Evolutionary conservation across 2,329 filamentous ascomycete genomes (phyloP).

Genomic region (Eurotiales sp.): DNA sequence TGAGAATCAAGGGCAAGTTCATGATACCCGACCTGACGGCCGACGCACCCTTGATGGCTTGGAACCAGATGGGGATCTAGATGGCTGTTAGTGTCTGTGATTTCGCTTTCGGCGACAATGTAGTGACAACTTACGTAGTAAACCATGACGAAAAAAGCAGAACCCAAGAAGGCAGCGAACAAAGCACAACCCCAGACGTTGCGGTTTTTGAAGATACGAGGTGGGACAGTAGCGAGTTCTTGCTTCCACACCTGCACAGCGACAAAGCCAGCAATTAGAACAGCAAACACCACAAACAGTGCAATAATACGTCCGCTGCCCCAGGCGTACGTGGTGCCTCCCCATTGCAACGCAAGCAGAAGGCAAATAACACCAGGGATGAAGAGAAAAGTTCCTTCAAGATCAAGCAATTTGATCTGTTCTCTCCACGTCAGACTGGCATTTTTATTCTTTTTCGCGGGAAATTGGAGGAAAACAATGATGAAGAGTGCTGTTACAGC

Average conservation of each 20-base stretch:
- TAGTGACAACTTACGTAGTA: conserved; percentile 25
- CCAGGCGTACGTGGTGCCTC: conserved; percentile 26
- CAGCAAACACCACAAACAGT: conserved; percentile 36
- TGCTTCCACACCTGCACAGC: conserved; percentile 19
- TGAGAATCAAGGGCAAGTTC: conserved; percentile 37
- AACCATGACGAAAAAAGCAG: no score
- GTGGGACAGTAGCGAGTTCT: conserved; percentile 39
- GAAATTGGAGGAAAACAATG: conserved; percentile 24
- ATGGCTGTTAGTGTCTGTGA: background rate
- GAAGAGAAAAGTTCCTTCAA: background rate
- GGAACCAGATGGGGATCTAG: conserved; percentile 45
- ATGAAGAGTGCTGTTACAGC: conserved; percentile 24
- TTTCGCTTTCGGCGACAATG: no score
- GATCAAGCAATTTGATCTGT: conserved; percentile 27
- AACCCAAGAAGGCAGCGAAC: no score
- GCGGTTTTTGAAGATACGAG: no score
- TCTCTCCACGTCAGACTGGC: no score
- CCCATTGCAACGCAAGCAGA: conserved; percentile 15
- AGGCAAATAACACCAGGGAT: conserved; percentile 14
- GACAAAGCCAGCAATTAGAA: conserved; percentile 30
- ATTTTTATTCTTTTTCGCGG: background rate
- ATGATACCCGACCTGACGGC: conserved; percentile 18
- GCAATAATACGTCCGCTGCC: conserved; percentile 41
- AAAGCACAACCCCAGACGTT: no score
- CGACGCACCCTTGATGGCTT: conserved; percentile 34